Base-by-base conservation (phyloP, 306 rosid genomes). In the Castanopsis chinensis region DNA sequence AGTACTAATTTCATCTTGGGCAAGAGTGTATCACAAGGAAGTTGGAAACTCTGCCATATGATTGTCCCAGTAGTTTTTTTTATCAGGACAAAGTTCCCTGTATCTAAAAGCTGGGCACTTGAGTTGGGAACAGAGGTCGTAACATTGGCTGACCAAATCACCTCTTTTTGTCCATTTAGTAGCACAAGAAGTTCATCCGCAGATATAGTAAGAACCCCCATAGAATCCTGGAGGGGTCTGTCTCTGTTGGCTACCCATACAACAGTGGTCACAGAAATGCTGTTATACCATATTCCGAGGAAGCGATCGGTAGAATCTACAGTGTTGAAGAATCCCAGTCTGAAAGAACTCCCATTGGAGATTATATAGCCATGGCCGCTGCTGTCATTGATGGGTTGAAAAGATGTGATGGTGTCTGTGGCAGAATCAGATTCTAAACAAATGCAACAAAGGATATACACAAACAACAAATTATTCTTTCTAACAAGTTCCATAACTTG, bases 41-140 rank as follows among this genome's bases (percentile, higher is more conserved):
- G 41, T 30, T 75, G 74, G 73, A 84, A 80, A 75, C 88, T 86
- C 69, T 86, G 75, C 90, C 90, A 88, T 65, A n/a, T 1, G 19
- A 5, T 2, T 19, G 19, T 25, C 32, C 79, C 76, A 0, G 71
- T 65, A 61, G 76, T 2, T 11, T 15, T 83, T 55, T 49, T 33
- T 33, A 33, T 5, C 21, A 86, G 37, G 1, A 84, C 85, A 56
- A 86, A 80, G 19, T 67, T 85, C 3, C 93, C 89, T 0, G 63
- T 58, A 61, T 89, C 91, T 27, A 51, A 72, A 30, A 89, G 78
- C n/a, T 72, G 79, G 1, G 74, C 78, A 1, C 6, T 83, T 18
- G 85, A 51, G 69, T 81, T 81, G 7, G 21, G 5, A 15, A 33
- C 19, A 4, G 59, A 11, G 10, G 41, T 79, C 27, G 84, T 11